phyloP scores from a whole-genome alignment of 495 filamentous ascomycete genomes.

The Aspergillus sclerotiicarbonarius region DNA sequence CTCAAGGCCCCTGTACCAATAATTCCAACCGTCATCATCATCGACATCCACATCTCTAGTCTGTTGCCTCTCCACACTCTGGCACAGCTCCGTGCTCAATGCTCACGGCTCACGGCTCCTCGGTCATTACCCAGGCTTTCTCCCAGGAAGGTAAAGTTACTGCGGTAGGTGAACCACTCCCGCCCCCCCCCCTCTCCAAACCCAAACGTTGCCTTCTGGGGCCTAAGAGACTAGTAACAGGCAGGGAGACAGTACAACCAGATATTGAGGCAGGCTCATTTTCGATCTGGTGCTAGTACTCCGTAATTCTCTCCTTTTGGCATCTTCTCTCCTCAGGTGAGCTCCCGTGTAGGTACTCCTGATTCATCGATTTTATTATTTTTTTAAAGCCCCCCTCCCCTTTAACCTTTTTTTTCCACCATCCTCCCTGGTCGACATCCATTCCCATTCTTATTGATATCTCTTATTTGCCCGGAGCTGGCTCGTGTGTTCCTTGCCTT shows the following conservation, averaged over 20 bases:
- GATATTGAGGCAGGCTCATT: slow-evolving; percentile 20
- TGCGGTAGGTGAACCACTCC: slow-evolving; percentile 12
- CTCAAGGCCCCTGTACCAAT: slow-evolving; percentile 14
- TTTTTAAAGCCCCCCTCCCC: not conserved
- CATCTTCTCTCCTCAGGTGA: not conserved
- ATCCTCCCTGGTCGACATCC: slow-evolving; percentile 6
- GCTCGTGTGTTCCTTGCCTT: slow-evolving; percentile 24
- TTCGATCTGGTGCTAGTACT: slow-evolving; percentile 13
- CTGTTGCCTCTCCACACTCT: slow-evolving; percentile 24
- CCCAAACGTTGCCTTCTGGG: slow-evolving; percentile 12
- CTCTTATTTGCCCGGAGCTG: slow-evolving; percentile 13
- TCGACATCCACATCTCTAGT: slow-evolving; percentile 6
- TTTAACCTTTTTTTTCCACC: not conserved
- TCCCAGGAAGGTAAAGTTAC: slow-evolving; percentile 3
- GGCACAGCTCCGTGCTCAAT: slow-evolving; percentile 21
- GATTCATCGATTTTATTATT: slow-evolving; percentile 8
- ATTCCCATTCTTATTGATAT: slow-evolving; percentile 8
- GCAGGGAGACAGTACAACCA: slow-evolving; percentile 10
- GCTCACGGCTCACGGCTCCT: no score
- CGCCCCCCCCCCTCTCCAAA: slow-evolving; percentile 8
- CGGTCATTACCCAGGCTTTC: slow-evolving; percentile 8
- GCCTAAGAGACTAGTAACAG: not conserved
- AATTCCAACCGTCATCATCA: slow-evolving; percentile 18
- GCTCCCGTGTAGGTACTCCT: not conserved
- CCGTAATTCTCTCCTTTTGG: slow-evolving; percentile 7